phyloP scores from a whole-genome alignment of 2,329 filamentous ascomycete genomes.

The Aspergillus jensenii region DNA sequence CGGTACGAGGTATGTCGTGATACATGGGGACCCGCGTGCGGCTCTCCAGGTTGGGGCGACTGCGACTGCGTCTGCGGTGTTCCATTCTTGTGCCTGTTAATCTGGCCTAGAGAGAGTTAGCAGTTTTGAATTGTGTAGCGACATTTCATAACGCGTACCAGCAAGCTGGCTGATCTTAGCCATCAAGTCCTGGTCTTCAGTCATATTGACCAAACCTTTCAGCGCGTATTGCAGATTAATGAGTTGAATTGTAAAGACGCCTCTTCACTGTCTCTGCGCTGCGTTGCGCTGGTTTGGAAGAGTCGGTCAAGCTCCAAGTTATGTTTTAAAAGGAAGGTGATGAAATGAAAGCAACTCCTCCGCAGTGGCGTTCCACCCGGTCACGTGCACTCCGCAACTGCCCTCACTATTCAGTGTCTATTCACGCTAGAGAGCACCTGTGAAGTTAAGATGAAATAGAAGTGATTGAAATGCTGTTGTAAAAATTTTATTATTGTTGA shows the following conservation, averaged over 20 bases:
- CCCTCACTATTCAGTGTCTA: not conserved
- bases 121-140: constrained; percentile 6
- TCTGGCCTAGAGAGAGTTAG: constrained; percentile 59
- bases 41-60: constrained; percentile 22
- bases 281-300: not conserved
- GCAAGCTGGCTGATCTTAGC: constrained; percentile 58
- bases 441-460: not conserved
- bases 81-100: constrained; percentile 75
- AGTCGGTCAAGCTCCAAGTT: not conserved
- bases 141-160: constrained; percentile 46
- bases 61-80: constrained; percentile 19
- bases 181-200: constrained; percentile 57
- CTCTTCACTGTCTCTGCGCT: not conserved
- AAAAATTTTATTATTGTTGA: not conserved
- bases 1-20: constrained; percentile 31
- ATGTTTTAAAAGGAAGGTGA: not conserved
- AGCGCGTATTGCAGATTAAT: not conserved
- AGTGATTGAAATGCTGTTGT: not conserved
- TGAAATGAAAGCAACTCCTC: not conserved
- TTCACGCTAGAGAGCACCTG: too few species aligned
- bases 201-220: constrained; percentile 39
- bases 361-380: not conserved
- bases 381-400: not conserved
- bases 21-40: constrained; percentile 23
- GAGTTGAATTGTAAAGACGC: not conserved